These are phyloP conservation scores for Leptographium lundbergii DNA, from an alignment of 2,329 filamentous ascomycete genomes.

Conservation along the genomic window DNA sequence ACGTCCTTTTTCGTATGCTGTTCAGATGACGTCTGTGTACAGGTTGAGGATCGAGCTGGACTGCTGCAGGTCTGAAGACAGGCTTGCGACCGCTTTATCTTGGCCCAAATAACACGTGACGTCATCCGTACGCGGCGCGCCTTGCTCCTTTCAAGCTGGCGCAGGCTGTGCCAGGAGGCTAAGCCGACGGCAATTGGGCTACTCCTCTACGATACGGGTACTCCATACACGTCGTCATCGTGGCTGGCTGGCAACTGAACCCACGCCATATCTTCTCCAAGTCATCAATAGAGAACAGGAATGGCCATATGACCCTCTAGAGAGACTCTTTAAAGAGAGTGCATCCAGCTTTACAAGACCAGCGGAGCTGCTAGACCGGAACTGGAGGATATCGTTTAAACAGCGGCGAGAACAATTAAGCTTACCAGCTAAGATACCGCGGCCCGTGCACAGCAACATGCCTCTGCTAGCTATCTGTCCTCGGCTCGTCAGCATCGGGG, in stretches of 20 bases:
- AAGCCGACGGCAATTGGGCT: too few species aligned
- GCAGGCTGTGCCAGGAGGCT: too few species aligned
- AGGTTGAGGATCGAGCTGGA: background rate
- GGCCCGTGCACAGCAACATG: background rate
- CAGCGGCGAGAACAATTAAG: background rate
- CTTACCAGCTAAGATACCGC: background rate
- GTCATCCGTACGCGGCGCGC: background rate
- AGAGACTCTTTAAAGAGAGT: background rate
- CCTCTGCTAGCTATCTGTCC: background rate
- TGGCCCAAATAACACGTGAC: background rate
- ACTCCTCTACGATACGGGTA: too few species aligned
- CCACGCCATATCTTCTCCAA: background rate
- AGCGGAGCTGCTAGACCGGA: background rate
- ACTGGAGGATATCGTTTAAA: background rate
- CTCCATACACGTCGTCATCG: too few species aligned
- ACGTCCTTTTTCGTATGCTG: too few species aligned
- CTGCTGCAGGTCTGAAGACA: background rate
- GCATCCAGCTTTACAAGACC: background rate
- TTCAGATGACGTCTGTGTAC: background rate
- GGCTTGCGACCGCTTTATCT: background rate
- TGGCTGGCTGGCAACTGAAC: background rate
- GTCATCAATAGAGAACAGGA: too few species aligned
- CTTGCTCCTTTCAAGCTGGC: background rate
- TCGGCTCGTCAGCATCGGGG: too few species aligned
- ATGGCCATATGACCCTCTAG: background rate